Percentiles rank a stretch among this genome's conserved stretches.
Evolutionary conservation across 2,329 filamentous ascomycete species (phyloP).

Genomic region (Fusarium pilosicola): DNA sequence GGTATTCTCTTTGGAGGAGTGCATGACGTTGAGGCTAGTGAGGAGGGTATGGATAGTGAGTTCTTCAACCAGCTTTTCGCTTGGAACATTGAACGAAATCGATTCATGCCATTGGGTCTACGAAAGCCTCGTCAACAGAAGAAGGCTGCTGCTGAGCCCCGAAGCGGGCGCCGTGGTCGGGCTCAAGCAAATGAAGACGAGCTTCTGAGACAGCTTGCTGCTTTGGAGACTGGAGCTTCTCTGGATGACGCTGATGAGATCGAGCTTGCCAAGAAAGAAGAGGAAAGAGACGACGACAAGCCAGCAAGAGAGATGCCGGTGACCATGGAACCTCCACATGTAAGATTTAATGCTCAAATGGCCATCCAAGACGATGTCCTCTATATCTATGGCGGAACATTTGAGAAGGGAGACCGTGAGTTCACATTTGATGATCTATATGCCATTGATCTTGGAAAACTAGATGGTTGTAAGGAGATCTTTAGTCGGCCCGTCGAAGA

Average conservation of each 20-base stretch:
- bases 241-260: conserved; percentile 63
- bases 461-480: conserved; percentile 93
- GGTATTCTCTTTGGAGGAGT: conserved; percentile 96
- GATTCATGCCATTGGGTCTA: conserved; percentile 87
- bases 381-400: conserved; percentile 95
- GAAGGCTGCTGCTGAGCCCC: conserved; percentile 64
- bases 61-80: conserved; percentile 94
- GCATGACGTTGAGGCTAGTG: conserved; percentile 88
- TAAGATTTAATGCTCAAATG: conserved; percentile 89
- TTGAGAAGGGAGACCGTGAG: conserved; percentile 93
- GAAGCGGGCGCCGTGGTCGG: conserved; percentile 72
- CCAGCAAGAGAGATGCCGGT: conserved; percentile 72
- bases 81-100: conserved; percentile 95
- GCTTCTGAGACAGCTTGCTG: conserved; percentile 84
- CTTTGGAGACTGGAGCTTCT: conserved; percentile 79
- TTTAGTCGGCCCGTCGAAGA: conserved; percentile 86
- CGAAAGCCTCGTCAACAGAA: conserved; percentile 76
- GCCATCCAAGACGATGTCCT: conserved; percentile 91
- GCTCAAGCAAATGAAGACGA: conserved; percentile 93
- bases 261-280: conserved; percentile 61
- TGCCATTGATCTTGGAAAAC: conserved; percentile 90
- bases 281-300: conserved; percentile 65
- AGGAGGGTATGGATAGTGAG: conserved; percentile 95
- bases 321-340: conserved; percentile 85
- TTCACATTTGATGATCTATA: conserved; percentile 97